Evolutionary conservation across 2,329 filamentous ascomycete species (phyloP), one percentile per base, ranked within the genome.

Genomic region (Monosporascus cannonballus): DNA sequence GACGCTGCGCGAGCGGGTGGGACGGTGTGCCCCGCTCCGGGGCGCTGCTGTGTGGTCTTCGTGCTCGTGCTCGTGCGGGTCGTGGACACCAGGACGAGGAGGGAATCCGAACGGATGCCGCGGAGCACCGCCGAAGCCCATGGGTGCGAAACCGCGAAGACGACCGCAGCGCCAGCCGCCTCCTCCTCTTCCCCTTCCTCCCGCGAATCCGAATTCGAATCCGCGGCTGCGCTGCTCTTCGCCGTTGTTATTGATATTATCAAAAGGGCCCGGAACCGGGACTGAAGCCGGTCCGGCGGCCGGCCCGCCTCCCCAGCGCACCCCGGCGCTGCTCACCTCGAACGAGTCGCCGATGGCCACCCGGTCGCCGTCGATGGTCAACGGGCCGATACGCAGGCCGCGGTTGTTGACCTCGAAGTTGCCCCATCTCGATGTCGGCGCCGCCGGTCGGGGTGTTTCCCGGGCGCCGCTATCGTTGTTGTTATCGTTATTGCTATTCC

Each of bases 281-380:
- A 24, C 17, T 49, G 56, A 76, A 69, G 4, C 73, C 74, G 27
- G 66, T 66, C 64, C 65, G 55, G 77, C 72, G 37, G 74, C 69
- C 1, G 74, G 64, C 22, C 78, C 54, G 7, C 67, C 70, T 24
- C 76, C 74, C 53, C 80, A 71, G 20, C 74, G 69, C 51, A 81
- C 59, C 11, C 78, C 73, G 51, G 71, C 71, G 50, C 66, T 62
- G 56, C 78, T 73, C 4, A 72, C 74, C 42, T 75, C 69, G 49
- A 79, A 69, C 2, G 56, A 66, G 38, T 72, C 68, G 5, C 73
- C 76, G 53, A 73, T 71, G 4, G 70, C 69, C 25, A 78, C 64
- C 17, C 71, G 67, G 34, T 77, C 71, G n/a, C 68, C 65, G 38
- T 74, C 72, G 14, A 80, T 60, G 6, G 66, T 66, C 22, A 80